These are phyloP conservation scores for Carex myosuroides DNA, from an alignment of 176 grass and related monocot genomes.

Conservation along the genomic window DNA sequence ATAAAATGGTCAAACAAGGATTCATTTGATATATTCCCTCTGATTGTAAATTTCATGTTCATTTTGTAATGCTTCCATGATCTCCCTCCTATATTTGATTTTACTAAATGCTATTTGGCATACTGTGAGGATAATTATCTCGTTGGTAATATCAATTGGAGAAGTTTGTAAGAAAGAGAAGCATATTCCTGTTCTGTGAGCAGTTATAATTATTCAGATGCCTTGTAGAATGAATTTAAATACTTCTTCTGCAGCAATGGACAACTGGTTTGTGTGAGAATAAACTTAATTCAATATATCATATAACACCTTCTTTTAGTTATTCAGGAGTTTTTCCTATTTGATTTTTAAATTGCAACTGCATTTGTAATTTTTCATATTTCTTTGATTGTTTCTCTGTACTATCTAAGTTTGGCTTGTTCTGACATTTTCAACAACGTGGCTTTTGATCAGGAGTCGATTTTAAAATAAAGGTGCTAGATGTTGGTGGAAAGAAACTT, in stretches of 20 bases:
- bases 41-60: not conserved
- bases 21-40: not conserved
- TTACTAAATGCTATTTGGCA: not conserved
- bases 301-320: not conserved
- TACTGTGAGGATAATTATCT: not conserved
- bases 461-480: constrained; percentile 92
- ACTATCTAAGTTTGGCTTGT: not conserved
- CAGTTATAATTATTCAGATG: not conserved
- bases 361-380: not conserved
- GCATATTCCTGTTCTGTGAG: not conserved
- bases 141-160: not conserved
- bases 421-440: not conserved
- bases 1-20: not conserved
- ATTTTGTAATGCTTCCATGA: not conserved
- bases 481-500: constrained; percentile 61
- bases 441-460: constrained; percentile 57
- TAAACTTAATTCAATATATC: not conserved
- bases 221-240: not conserved
- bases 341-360: not conserved
- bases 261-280: not conserved
- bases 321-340: constrained; percentile 3
- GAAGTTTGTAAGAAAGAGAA: not conserved
- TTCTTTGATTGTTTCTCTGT: not conserved
- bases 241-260: not conserved
- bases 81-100: not conserved